Evolutionary conservation across 2,329 filamentous ascomycete genomes (phyloP).

Genomic region (Botrytis cinerea): DNA sequence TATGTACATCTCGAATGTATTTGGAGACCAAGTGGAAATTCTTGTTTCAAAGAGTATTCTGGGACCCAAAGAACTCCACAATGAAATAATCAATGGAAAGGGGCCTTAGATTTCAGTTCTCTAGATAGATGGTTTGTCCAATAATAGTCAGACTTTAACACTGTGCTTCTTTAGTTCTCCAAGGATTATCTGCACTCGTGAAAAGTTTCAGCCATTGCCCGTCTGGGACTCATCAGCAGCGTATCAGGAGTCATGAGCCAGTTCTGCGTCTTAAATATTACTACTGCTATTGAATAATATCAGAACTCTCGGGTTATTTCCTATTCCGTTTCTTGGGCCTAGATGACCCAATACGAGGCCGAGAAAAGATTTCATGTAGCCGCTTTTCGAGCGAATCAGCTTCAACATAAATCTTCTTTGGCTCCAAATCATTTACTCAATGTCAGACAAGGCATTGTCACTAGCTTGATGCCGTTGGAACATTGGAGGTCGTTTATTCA

Average conservation of each 20-base stretch:
- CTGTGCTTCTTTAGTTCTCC: conserved; percentile 6
- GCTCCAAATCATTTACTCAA: neutral
- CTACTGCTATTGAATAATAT: neutral
- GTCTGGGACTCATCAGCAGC: conserved; percentile 1
- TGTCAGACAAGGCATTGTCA: neutral
- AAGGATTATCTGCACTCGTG: conserved; percentile 13
- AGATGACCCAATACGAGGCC: neutral
- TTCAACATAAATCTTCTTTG: neutral
- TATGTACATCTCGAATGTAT: neutral
- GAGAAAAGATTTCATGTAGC: neutral
- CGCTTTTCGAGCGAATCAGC: neutral
- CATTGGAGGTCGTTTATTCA: neutral
- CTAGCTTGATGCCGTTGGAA: neutral
- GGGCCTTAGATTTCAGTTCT: neutral
- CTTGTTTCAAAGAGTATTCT: neutral
- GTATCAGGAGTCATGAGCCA: neutral
- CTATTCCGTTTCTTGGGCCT: neutral
- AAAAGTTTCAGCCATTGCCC: conserved; percentile 16
- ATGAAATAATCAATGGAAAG: neutral
- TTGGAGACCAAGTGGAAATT: neutral
- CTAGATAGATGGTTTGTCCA: neutral
- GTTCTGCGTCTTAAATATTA: neutral
- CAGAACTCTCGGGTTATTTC: conserved; percentile 14
- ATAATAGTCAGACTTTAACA: neutral
- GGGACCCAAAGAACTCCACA: neutral